Evolutionary conservation across 2,329 filamentous ascomycete species (phyloP).

Genomic region (Fulvia fulva): DNA sequence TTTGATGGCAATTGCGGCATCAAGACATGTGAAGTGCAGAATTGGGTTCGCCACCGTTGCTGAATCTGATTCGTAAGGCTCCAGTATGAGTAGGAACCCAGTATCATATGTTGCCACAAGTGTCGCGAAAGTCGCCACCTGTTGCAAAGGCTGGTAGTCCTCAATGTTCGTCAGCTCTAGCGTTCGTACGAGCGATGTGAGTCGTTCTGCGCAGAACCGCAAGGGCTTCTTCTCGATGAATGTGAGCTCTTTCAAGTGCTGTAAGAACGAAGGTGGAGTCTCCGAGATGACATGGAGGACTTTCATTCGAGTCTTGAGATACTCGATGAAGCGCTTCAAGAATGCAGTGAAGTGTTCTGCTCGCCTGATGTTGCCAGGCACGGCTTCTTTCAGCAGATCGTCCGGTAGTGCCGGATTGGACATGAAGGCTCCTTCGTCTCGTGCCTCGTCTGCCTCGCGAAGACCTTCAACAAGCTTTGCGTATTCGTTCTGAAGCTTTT

Average conservation of each 20-base stretch:
- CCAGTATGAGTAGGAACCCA: conserved; percentile 91
- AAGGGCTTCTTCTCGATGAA: conserved; percentile 97
- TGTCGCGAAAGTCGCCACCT: conserved; percentile 96
- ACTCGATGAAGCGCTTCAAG: conserved; percentile 94
- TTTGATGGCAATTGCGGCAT: conserved; percentile 96
- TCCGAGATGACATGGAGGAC: conserved; percentile 96
- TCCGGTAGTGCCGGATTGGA: conserved; percentile 91
- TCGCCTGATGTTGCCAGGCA: conserved; percentile 91
- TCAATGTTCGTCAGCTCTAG: conserved; percentile 96
- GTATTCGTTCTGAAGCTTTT: conserved; percentile 93
- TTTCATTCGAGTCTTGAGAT: conserved; percentile 94
- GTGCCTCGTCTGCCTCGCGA: conserved; percentile 79
- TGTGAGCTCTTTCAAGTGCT: conserved; percentile 89
- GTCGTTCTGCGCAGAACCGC: conserved; percentile 86
- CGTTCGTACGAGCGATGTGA: conserved; percentile 91
- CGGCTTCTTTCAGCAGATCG: conserved; percentile 89
- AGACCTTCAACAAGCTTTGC: conserved; percentile 91
- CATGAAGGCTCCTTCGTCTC: conserved; percentile 95
- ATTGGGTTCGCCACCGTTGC: conserved; percentile 94
- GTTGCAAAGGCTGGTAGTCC: conserved; percentile 93
- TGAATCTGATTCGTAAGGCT: conserved; percentile 92
- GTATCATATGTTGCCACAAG: conserved; percentile 95
- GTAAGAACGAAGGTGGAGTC: conserved; percentile 87
- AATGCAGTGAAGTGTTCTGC: conserved; percentile 96
- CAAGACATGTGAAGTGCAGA: conserved; percentile 94